Evolutionary conservation across 2,329 filamentous ascomycete species (phyloP).

Genomic region (Fusarium hostae): DNA sequence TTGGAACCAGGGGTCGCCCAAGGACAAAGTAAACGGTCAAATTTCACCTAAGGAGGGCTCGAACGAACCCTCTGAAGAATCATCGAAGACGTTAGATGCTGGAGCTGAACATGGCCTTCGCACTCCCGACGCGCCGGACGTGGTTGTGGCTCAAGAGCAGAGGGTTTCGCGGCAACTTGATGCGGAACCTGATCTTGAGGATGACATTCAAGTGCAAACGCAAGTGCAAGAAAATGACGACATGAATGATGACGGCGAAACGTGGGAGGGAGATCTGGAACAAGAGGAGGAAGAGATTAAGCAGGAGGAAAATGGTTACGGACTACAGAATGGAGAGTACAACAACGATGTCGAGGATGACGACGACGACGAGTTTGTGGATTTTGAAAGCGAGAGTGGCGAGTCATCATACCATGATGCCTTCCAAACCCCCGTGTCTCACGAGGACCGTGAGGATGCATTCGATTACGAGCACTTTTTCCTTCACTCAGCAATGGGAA

Average conservation of each 20-base stretch:
- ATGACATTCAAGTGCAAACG: conserved; percentile 1
- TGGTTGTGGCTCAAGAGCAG: not conserved
- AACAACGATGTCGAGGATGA: conserved; percentile 35
- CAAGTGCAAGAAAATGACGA: conserved; percentile 35
- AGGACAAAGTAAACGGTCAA: conserved; percentile 21
- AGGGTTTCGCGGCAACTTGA: not conserved
- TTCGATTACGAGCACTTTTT: conserved; percentile 99
- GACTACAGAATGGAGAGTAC: conserved; percentile 38
- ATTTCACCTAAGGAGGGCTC: not conserved
- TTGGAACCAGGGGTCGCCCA: conserved; percentile 21
- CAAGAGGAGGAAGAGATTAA: conserved; percentile 22
- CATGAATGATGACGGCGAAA: conserved; percentile 49
- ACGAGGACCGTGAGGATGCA: conserved; percentile 93
- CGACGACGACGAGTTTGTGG: conserved; percentile 49
- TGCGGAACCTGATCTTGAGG: conserved; percentile 29
- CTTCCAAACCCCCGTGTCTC: conserved; percentile 71
- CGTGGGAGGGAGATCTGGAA: conserved; percentile 23
- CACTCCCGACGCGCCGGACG: not conserved
- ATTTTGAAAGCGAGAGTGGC: conserved; percentile 70
- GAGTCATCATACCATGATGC: conserved; percentile 73
- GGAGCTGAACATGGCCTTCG: conserved; percentile 11
- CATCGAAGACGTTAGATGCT: conserved; percentile 10
- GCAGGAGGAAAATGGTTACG: conserved; percentile 40
- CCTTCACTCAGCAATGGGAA: conserved; percentile 90
- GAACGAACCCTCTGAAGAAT: conserved; percentile 17